Evolutionary conservation across 176 grass and related monocot genomes (phyloP), one percentile per base, ranked within the genome.

Genomic region (Phoenix dactylifera): DNA sequence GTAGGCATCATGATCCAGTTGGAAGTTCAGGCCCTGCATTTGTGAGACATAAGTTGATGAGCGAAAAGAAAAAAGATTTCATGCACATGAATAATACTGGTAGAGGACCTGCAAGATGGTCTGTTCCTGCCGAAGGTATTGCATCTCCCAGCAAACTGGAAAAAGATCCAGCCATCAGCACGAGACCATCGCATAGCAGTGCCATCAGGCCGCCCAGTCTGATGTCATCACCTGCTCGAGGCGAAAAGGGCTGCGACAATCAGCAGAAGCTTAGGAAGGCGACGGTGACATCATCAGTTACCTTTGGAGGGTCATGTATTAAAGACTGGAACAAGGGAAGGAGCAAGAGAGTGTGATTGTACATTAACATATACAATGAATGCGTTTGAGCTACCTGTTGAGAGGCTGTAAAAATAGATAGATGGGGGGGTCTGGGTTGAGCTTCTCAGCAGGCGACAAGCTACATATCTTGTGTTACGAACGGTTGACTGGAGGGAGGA

Each of bases 261-360:
- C 87, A 92, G 66, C 87, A 86, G 79, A 98, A 91, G 68, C 72
- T 92, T 24, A 77, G 81, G 78, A 98, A 98, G 81, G 85, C 87
- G 60, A 86, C 84, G 26, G n/a, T 92, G 52, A 58, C 87, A 6
- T 83, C 87, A 28, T 77, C 84, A 28, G 72, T 88, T 66, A 84
- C 78, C 15, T 67, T 58, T 51, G 61, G 26, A 22, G 48, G 48
- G 51, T 20, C 54, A 79, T 72, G 69, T 12, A 51, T 65, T 58
- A 81, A 82, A 61, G 90, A 95, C 51, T 95, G 90, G 90, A 84
- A 76, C 65, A 85, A 80, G 74, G 86, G 81, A 70, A 90, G 76
- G 77, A 90, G 74, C 87, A 95, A 79, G 80, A 89, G 86, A 83
- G 50, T 76, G 51, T 90, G 78, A 90, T 71, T 78, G 83, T 83